Conservation (phyloP, 306 rosid species). For the Sindora glabra region DNA sequence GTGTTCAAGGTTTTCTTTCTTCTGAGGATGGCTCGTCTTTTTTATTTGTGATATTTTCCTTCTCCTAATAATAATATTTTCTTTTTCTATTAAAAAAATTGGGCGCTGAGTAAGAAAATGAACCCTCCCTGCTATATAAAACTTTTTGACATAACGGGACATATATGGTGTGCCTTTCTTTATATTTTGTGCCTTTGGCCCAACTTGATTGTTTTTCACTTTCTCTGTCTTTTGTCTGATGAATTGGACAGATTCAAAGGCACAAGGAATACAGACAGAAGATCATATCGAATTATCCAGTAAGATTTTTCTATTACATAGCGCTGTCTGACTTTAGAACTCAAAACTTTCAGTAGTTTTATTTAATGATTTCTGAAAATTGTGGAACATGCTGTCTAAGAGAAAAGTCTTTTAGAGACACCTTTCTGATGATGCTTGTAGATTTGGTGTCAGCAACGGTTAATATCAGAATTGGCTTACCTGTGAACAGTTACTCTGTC, state of each 20-base stretch:
- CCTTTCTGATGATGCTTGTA: background rate
- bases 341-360: background rate
- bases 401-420: background rate
- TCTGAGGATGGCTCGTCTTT: no score
- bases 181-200: constrained; percentile 3
- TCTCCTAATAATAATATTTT: no score
- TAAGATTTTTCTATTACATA: constrained; percentile 21
- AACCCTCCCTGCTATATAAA: no score
- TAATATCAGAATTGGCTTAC: background rate
- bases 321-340: background rate
- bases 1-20: no score
- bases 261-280: constrained; percentile 72
- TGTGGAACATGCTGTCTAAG: constrained; percentile 1
- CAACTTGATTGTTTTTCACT: background rate
- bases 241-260: constrained; percentile 56
- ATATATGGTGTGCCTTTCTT: background rate
- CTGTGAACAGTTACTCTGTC: background rate
- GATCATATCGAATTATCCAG: constrained; percentile 61
- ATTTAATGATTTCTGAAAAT: constrained; percentile 8
- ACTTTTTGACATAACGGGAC: no score
- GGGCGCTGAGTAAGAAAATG: no score
- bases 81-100: no score
- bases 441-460: constrained; percentile 4
- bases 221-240: constrained; percentile 9
- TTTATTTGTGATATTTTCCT: no score